These are phyloP conservation scores for Thinopyrum elongatum DNA, from an alignment of 176 grass and related monocot species.

Conservation along the genomic window DNA sequence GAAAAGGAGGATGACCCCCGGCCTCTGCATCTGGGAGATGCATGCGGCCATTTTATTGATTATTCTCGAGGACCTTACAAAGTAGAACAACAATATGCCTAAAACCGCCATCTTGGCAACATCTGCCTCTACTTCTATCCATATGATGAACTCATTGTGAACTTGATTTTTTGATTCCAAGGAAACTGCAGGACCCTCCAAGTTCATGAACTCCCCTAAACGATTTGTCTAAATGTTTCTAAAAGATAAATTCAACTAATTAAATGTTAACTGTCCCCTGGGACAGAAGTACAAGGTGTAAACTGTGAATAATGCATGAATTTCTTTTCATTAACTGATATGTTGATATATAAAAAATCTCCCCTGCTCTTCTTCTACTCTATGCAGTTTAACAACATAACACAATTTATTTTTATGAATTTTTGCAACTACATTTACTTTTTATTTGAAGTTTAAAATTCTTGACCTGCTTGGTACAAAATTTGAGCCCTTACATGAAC, in stretches of 20 bases:
- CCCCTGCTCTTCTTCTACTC: not conserved
- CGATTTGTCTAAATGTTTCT: not conserved
- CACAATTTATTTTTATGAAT: not conserved
- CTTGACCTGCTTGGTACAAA: not conserved
- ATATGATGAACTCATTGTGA: no score
- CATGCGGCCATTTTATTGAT: no score
- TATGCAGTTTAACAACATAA: not conserved
- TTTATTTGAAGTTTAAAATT: not conserved
- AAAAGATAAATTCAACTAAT: not conserved
- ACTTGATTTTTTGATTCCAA: conserved; percentile 3
- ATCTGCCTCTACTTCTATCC: no score
- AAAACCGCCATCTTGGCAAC: no score
- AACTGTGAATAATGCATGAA: not conserved
- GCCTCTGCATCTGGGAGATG: no score
- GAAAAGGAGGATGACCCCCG: no score
- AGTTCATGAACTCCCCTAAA: conserved; percentile 1
- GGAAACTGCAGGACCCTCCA: not conserved
- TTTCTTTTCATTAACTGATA: not conserved
- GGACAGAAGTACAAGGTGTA: conserved; percentile 6
- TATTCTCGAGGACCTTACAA: no score
- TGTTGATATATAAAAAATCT: not conserved
- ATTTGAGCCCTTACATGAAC: not conserved
- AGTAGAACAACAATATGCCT: no score
- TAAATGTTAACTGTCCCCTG: not conserved
- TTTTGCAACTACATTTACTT: not conserved